A percentile compares a stretch with the other conserved stretches of the same genome.
These are phyloP conservation scores for Saccharomycopsis schoenii DNA, from an alignment of 805 yeast genomes.

Conservation along the genomic window DNA sequence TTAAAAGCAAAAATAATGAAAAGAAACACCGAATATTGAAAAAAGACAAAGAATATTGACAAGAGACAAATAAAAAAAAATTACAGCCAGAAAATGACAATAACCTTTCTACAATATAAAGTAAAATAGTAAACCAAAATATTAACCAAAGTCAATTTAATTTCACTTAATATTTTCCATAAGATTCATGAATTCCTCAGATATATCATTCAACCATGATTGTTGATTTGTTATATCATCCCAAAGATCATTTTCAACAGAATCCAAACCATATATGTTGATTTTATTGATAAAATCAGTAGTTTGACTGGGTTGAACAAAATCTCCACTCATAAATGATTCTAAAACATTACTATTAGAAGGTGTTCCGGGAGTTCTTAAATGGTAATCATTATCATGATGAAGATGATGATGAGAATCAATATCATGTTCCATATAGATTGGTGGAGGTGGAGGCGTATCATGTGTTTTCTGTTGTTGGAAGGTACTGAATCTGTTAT, in stretches of 20 bases:
- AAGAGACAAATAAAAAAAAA: background rate
- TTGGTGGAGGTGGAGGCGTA: background rate
- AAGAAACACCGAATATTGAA: no score
- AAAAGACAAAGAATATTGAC: background rate
- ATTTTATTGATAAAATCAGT: background rate
- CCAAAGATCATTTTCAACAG: slow-evolving; percentile 51
- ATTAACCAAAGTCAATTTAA: background rate
- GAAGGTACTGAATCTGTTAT: no score
- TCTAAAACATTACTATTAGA: background rate
- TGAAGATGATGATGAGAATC: background rate
- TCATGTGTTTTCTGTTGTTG: background rate
- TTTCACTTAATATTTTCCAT: slow-evolving; percentile 2
- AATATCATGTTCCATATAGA: background rate
- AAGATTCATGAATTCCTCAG: slow-evolving; percentile 29
- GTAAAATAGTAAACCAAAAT: background rate
- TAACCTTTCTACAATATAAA: background rate
- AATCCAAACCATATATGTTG: background rate
- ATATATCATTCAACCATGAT: slow-evolving; percentile 52
- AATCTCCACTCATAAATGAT: background rate
- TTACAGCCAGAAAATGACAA: background rate
- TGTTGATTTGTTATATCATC: slow-evolving; percentile 70
- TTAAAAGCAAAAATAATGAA: no score
- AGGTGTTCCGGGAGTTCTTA: background rate
- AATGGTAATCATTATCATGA: background rate
- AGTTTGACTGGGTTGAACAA: background rate